Conservation (phyloP, 495 filamentous ascomycete species). For the Penicillium atrosanguineum region DNA sequence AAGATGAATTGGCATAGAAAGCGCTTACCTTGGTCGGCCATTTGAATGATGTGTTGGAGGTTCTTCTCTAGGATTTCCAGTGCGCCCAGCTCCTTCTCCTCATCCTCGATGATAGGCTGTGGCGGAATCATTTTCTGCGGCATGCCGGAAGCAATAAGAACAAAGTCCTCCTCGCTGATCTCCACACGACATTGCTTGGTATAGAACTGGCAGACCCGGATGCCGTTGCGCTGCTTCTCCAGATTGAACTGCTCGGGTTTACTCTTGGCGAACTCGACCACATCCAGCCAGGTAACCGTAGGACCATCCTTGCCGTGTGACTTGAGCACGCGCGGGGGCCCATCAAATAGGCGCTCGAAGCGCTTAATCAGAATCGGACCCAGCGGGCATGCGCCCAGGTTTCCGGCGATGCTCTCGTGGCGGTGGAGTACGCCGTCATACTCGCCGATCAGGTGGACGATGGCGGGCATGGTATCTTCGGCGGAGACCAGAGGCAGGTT, state of each 20-base stretch:
- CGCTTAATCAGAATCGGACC: constrained; percentile 80
- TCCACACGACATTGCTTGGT: constrained; percentile 79
- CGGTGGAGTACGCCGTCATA: constrained; percentile 82
- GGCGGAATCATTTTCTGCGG: constrained; percentile 81
- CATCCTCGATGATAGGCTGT: constrained; percentile 80
- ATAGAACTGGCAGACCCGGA: constrained; percentile 73
- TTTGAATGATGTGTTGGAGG: constrained; percentile 68
- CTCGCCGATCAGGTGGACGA: constrained; percentile 66
- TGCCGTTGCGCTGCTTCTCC: constrained; percentile 62
- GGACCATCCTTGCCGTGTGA: constrained; percentile 61
- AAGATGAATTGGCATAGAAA: not conserved
- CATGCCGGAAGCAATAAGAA: constrained; percentile 75
- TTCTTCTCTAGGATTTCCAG: constrained; percentile 80
- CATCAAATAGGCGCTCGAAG: constrained; percentile 83
- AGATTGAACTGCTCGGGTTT: constrained; percentile 79
- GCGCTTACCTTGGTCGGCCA: constrained; percentile 72
- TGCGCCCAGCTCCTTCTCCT: constrained; percentile 79
- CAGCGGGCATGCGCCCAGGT: constrained; percentile 78
- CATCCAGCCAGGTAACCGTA: constrained; percentile 74
- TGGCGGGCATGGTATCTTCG: constrained; percentile 58
- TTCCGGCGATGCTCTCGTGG: constrained; percentile 81
- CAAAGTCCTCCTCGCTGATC: constrained; percentile 83
- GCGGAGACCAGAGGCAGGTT: constrained; percentile 60
- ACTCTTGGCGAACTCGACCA: constrained; percentile 77
- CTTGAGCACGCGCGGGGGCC: constrained; percentile 67